Percentiles rank a stretch among this genome's conserved stretches.
These are phyloP conservation scores for Backusella westeae DNA, from an alignment of 192 early-diverging fungal species.

Conservation along the genomic window DNA sequence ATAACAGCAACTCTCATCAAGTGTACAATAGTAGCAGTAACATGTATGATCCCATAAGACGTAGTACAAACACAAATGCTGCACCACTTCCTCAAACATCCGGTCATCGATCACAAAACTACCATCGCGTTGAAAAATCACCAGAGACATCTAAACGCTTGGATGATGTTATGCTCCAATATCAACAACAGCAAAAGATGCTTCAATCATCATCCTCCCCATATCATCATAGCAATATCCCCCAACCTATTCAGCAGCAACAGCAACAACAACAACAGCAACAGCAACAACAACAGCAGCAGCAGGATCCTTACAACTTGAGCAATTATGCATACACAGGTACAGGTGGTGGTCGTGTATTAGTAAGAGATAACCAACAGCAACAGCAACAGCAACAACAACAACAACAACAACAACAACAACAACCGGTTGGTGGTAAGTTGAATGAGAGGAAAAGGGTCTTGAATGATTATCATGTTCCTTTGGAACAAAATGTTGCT, in stretches of 20 bases:
- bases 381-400: neutral
- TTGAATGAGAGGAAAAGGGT: conserved; percentile 2
- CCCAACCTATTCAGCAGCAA: neutral
- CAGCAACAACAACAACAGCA: conserved; percentile 26
- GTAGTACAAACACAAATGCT: conserved; percentile 8
- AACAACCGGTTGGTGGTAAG: conserved; percentile 1
- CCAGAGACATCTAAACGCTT: conserved; percentile 34
- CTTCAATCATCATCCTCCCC: conserved; percentile 17
- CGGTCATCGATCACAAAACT: conserved; percentile 17
- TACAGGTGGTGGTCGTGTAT: conserved; percentile 17
- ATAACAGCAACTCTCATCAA: neutral
- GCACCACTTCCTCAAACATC: conserved; percentile 21
- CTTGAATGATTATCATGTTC: neutral
- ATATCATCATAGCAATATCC: neutral
- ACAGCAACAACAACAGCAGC: conserved; percentile 18
- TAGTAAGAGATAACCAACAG: conserved; percentile 22
- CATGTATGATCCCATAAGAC: conserved; percentile 7
- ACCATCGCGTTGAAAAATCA: conserved; percentile 29
- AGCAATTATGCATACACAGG: conserved; percentile 7
- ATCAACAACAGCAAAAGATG: conserved; percentile 37
- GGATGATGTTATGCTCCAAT: conserved; percentile 39
- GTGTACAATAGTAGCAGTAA: neutral
- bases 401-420: neutral
- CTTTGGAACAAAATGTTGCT: conserved; percentile 12
- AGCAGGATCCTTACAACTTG: neutral